These are phyloP conservation scores for Acaromyces ingoldii DNA, from an alignment of 1,284 basidiomycete genomes.

Conservation along the genomic window DNA sequence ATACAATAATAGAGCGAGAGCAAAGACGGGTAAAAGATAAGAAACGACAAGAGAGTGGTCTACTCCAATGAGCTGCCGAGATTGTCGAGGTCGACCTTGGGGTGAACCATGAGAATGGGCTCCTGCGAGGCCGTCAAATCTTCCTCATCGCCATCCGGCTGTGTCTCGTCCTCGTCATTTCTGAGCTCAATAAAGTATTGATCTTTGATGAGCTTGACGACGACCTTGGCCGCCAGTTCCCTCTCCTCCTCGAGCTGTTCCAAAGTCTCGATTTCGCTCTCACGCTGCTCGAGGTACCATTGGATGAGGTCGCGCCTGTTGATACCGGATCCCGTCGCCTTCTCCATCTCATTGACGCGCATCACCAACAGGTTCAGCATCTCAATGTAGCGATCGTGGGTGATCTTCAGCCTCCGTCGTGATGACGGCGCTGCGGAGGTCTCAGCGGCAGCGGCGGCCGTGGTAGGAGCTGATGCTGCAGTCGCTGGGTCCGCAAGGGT, in stretches of 20 bases:
- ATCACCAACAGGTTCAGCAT: slow-evolving; percentile 83
- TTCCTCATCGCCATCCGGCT: slow-evolving; percentile 17
- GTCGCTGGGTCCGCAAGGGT: background rate
- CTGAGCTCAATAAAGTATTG: slow-evolving; percentile 46
- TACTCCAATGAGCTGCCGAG: slow-evolving; percentile 6
- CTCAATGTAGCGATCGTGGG: slow-evolving; percentile 88
- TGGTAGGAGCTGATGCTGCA: background rate
- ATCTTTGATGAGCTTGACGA: slow-evolving; percentile 82
- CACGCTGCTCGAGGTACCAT: slow-evolving; percentile 85
- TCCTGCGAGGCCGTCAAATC: background rate
- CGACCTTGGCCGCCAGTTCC: slow-evolving; percentile 80
- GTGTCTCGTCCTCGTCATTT: slow-evolving; percentile 24
- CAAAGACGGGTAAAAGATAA: no score
- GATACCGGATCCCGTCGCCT: slow-evolving; percentile 68
- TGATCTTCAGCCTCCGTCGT: slow-evolving; percentile 70
- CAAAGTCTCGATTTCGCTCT: slow-evolving; percentile 73
- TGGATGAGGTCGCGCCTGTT: slow-evolving; percentile 78
- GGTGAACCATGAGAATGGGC: slow-evolving; percentile 35
- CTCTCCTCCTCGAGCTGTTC: slow-evolving; percentile 90
- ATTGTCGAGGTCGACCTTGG: slow-evolving; percentile 40
- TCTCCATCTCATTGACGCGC: slow-evolving; percentile 73
- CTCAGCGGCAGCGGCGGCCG: slow-evolving; percentile 1
- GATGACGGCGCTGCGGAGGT: slow-evolving; percentile 11
- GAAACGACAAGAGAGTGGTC: no score
- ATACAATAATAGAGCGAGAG: no score